A percentile compares a stretch with the other conserved stretches of the same genome.
Conservation (phyloP, 2,329 filamentous ascomycete species). For the Exophiala sp. region DNA sequence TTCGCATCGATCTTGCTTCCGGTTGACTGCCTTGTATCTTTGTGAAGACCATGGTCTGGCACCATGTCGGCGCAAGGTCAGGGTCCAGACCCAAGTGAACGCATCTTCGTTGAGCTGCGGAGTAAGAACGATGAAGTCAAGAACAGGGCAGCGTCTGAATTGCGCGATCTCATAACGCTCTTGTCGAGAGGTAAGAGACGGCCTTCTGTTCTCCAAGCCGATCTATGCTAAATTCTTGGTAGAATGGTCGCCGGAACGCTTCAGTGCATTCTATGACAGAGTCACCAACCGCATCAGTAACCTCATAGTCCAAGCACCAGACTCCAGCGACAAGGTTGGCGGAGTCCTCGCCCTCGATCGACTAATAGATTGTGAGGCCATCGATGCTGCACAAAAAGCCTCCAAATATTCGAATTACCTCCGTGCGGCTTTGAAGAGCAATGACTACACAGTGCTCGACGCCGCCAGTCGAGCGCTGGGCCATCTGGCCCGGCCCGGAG, state of each 20-base stretch:
- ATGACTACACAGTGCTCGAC: slow-evolving; percentile 86
- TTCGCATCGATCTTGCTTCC: not conserved
- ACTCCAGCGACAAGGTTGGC: slow-evolving; percentile 82
- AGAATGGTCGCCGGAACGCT: slow-evolving; percentile 80
- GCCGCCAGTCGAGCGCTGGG: slow-evolving; percentile 85
- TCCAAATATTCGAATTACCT: slow-evolving; percentile 91
- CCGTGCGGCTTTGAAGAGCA: slow-evolving; percentile 80
- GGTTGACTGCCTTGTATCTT: not conserved
- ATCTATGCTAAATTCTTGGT: slow-evolving; percentile 15
- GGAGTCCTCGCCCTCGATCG: slow-evolving; percentile 89
- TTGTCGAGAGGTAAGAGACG: slow-evolving; percentile 43
- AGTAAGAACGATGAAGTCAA: slow-evolving; percentile 53
- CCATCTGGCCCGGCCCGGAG: slow-evolving; percentile 85
- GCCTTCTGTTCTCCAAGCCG: not conserved
- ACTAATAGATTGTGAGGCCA: slow-evolving; percentile 92
- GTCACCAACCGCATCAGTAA: slow-evolving; percentile 64
- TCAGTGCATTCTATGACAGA: slow-evolving; percentile 65
- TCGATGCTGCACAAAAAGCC: slow-evolving; percentile 89
- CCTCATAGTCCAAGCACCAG: slow-evolving; percentile 79
- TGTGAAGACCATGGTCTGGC: slow-evolving; percentile 23
- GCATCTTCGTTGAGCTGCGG: slow-evolving; percentile 56
- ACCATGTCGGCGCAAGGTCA: slow-evolving; percentile 47
- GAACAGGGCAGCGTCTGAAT: slow-evolving; percentile 48
- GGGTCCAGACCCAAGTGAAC: slow-evolving; percentile 50
- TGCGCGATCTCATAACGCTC: slow-evolving; percentile 45